Base-by-base conservation (phyloP, 192 early-diverging fungal species). In the Diversispora epigaea region DNA sequence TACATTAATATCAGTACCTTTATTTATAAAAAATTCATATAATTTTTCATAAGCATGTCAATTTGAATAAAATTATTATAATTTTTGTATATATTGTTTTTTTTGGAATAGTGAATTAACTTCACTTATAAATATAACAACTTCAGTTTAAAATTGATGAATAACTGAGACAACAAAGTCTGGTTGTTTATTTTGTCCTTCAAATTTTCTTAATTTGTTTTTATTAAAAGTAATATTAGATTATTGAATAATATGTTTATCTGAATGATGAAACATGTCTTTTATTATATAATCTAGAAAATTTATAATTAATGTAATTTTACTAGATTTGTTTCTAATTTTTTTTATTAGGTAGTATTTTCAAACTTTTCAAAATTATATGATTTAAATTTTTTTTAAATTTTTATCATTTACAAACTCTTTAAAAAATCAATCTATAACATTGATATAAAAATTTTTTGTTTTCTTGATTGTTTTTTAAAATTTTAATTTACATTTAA, bases 161-260 rank as follows among this genome's bases (percentile, higher is more conserved):
- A 72, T 45, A 15, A 60, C 44, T 6, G 56, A 72, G 25, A 19
- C 7, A 21, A 50, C 25, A 32, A 72, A 72, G 45, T 72, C 71
- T 46, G 71, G 71, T 46, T 72, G 71, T 41, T 72, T 72, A 21
- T 32, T 9, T 40, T 43, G 39, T 46, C 40, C 57, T 41, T 61
- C 9, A 2, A 50, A 22, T 43, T 73, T 73, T 22, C 71, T 73
- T 60, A 44, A 17, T 57, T 73, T 73, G 43, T n/a, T 73, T 61
- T 73, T 44, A 17, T 73, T 73, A 0, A 73, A 60, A 73, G 56
- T 44, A 12, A n/a, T 73, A 21, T 73, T 73, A 19, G 71, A 57
- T 44, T 44, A 73, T 11, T 73, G 17, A 14, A 73, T 57, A 2
- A 73, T 44, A 47, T 73, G 71, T 73, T 73, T 73, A 15, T 60